phyloP scores from a whole-genome alignment of 768 basidiomycete species.

The Tricholoma furcatifolium region DNA sequence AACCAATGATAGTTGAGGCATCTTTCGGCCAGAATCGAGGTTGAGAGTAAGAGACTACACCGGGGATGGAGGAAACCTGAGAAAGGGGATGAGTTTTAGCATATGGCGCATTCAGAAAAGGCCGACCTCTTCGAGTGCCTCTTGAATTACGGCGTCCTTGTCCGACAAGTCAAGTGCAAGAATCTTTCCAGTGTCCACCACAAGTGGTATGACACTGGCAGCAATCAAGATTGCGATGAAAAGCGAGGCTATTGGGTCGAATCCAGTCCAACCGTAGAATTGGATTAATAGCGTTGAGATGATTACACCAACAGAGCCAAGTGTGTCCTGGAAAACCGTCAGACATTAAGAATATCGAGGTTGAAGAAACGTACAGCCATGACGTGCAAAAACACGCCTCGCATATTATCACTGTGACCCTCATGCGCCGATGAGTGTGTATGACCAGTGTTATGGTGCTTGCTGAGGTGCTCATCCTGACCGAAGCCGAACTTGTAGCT shows the following conservation, averaged over 20 bases:
- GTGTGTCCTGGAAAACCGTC: constrained; percentile 64
- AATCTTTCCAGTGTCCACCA: constrained; percentile 89
- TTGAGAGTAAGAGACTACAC: constrained; percentile 74
- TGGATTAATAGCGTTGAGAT: constrained; percentile 94
- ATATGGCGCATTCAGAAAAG: background rate
- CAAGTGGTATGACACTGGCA: constrained; percentile 92
- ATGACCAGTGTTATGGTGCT: constrained; percentile 41
- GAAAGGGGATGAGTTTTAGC: constrained; percentile 15
- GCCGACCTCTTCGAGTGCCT: constrained; percentile 64
- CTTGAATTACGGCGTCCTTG: constrained; percentile 50
- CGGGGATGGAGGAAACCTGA: constrained; percentile 75
- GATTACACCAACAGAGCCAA: constrained; percentile 97
- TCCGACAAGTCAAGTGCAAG: constrained; percentile 84
- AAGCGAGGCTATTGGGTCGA: constrained; percentile 95
- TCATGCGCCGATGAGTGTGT: constrained; percentile 59
- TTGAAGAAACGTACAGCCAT: constrained; percentile 69
- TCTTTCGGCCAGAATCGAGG: constrained; percentile 98
- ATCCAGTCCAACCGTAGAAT: constrained; percentile 97
- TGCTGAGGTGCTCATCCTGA: constrained; percentile 50
- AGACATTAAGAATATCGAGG: background rate
- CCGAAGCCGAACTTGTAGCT: constrained; percentile 52
- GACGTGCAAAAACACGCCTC: constrained; percentile 96
- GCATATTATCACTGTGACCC: constrained; percentile 97
- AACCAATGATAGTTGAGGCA: constrained; percentile 79
- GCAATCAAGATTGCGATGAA: constrained; percentile 96